Base-by-base conservation (phyloP, 805 yeast species). In the Wickerhamia fluorescens region DNA sequence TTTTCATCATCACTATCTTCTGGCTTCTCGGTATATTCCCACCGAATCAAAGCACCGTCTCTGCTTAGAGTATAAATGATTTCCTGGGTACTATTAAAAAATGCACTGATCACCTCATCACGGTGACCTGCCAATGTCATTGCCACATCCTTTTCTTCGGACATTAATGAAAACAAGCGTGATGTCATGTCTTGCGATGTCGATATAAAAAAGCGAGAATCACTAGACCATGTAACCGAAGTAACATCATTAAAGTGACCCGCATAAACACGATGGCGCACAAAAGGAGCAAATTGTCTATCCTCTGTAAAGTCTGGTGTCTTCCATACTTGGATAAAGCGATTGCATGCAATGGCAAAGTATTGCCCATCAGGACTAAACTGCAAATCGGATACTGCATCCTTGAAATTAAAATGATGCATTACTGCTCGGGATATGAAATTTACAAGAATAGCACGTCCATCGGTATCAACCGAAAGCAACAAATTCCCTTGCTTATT, bases 211-310 rank as follows among this genome's bases (percentile, higher is more conserved):
- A 87, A 92, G 42, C 95, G 70, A 4, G 95, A 83, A 55, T 92
- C 98, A 16, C 66, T 68, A 1, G 96, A 85, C 97, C 97, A 92
- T 3, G 84, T 68, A 7, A 92, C 53, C 2, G 87, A 74, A 2
- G 73, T 67, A 14, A 92, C 74, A 43, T 85, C 94, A 28, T 77
- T 78, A 51, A 76, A 87, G 60, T 92, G 98, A 20, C 98, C 98
- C 1, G 96, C 86, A 45, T 87, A 87, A 6, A 83, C 73, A 47
- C 95, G 67, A 55, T 84, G 85, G 38, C 95, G 80, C 22, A 89
- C 83, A 56, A 92, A 92, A 10, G 98, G 98, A 1, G 96, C 92
- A 66, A 92, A 92, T 51, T 87, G 95, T 36, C 95, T 70, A 47
- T 86, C 96, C 44, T 84, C 92, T 6, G 75, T 60, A 14, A 66